Conservation (phyloP, 2,329 filamentous ascomycete genomes). For the Pseudopyrenochaeta lycopersici region DNA sequence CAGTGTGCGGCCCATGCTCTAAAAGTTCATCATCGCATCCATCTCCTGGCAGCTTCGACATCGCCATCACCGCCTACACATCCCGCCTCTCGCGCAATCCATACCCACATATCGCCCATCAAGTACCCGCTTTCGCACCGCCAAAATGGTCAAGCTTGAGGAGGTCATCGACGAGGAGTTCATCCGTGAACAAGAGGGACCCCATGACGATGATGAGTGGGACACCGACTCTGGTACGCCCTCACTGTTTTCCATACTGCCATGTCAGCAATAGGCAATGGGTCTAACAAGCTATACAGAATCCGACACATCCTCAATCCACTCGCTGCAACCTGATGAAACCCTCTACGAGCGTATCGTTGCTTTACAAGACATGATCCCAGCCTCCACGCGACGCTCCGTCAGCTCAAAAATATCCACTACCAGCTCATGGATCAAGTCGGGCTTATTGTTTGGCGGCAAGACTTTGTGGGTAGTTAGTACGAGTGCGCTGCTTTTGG, state of each 20-base stretch:
- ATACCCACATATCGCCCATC: not conserved
- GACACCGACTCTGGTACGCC: conserved; percentile 88
- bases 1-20: conserved; percentile 7
- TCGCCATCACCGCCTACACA: conserved; percentile 4
- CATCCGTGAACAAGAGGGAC: conserved; percentile 73
- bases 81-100: not conserved
- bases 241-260: not conserved
- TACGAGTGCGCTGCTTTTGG: conserved; percentile 87
- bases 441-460: conserved; percentile 74
- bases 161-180: conserved; percentile 98
- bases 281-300: conserved; percentile 67
- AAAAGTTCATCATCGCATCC: conserved; percentile 23
- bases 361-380: conserved; percentile 81
- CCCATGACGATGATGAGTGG: conserved; percentile 81
- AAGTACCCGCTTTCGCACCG: conserved; percentile 7
- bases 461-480: conserved; percentile 91
- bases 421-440: conserved; percentile 66
- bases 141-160: conserved; percentile 91
- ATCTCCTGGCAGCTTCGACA: conserved; percentile 10
- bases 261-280: not conserved
- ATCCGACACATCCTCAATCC: conserved; percentile 75
- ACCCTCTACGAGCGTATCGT: conserved; percentile 70
- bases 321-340: conserved; percentile 53
- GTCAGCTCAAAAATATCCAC: conserved; percentile 55
- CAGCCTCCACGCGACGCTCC: conserved; percentile 76